Conservation (phyloP, 2,329 filamentous ascomycete species). For the Ceratocystis lukuohia region DNA sequence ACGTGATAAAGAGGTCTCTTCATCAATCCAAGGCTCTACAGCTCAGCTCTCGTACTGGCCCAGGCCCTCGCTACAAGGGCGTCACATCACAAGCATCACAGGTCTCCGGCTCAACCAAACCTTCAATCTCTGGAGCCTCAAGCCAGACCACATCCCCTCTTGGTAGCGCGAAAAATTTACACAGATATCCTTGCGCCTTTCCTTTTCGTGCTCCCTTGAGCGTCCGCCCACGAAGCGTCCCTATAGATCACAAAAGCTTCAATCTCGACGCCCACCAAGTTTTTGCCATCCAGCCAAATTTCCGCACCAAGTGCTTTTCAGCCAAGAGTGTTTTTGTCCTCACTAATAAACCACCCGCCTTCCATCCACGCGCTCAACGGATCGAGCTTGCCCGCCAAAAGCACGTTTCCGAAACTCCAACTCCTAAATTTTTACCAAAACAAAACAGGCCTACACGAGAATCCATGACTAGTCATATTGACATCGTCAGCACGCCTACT, state of each 20-base stretch:
- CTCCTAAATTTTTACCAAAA: not conserved
- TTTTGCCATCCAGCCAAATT: slow-evolving; percentile 15
- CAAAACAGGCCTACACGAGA: not conserved
- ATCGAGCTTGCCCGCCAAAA: not conserved
- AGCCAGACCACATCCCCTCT: not conserved
- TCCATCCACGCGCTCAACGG: not conserved
- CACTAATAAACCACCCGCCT: not conserved
- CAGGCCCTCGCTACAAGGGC: not conserved
- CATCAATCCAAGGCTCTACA: not conserved
- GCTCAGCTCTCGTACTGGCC: not conserved
- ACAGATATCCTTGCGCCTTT: not conserved
- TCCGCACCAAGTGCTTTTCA: slow-evolving; percentile 12
- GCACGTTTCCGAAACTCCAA: not conserved
- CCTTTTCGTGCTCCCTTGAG: not conserved
- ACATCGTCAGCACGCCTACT: slow-evolving; percentile 70
- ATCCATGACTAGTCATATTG: slow-evolving; percentile 58
- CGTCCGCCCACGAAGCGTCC: slow-evolving; percentile 1
- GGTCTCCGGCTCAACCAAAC: not conserved
- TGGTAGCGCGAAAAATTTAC: not conserved
- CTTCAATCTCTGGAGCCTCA: not conserved
- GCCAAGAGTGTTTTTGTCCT: slow-evolving; percentile 20
- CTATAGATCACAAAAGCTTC: slow-evolving; percentile 13
- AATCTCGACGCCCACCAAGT: slow-evolving; percentile 11
- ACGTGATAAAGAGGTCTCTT: slow-evolving; percentile 5
- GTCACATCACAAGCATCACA: not conserved